Conservation (phyloP, 2,329 filamentous ascomycete species). For the Trichocomaceae sp. region DNA sequence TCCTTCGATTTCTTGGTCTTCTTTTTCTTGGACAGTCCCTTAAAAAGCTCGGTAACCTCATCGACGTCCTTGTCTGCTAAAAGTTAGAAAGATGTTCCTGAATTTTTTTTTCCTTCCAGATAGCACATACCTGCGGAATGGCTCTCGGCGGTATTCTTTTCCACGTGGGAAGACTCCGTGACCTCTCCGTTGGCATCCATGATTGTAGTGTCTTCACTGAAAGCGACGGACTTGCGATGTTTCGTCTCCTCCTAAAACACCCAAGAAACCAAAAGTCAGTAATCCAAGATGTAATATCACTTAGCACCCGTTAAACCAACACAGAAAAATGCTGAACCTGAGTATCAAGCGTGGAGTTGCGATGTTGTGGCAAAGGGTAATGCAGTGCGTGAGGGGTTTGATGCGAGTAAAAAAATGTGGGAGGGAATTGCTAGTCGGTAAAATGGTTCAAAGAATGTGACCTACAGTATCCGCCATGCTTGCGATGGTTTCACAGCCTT, state of each 20-base stretch:
- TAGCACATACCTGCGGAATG: slow-evolving; percentile 60
- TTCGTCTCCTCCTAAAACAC: slow-evolving; percentile 46
- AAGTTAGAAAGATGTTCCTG: background rate
- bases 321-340: background rate
- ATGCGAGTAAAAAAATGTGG: slow-evolving; percentile 29
- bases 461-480: slow-evolving; percentile 39
- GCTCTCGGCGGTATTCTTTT: slow-evolving; percentile 74
- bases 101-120: background rate
- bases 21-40: slow-evolving; percentile 67
- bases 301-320: background rate
- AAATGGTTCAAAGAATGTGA: slow-evolving; percentile 31
- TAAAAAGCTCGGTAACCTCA: slow-evolving; percentile 62
- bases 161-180: slow-evolving; percentile 61
- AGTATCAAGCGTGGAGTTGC: background rate
- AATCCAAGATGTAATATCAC: slow-evolving; percentile 12
- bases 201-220: slow-evolving; percentile 78
- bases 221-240: slow-evolving; percentile 87
- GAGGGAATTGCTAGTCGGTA: slow-evolving; percentile 27
- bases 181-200: slow-evolving; percentile 87
- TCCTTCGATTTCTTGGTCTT: slow-evolving; percentile 55
- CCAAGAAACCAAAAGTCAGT: slow-evolving; percentile 25
- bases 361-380: background rate
- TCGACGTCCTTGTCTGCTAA: slow-evolving; percentile 53
- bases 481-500: slow-evolving; percentile 1
- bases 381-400: slow-evolving; percentile 12